Base-by-base conservation (phyloP, 2,329 filamentous ascomycete genomes). In the Diaporthe sp. region DNA sequence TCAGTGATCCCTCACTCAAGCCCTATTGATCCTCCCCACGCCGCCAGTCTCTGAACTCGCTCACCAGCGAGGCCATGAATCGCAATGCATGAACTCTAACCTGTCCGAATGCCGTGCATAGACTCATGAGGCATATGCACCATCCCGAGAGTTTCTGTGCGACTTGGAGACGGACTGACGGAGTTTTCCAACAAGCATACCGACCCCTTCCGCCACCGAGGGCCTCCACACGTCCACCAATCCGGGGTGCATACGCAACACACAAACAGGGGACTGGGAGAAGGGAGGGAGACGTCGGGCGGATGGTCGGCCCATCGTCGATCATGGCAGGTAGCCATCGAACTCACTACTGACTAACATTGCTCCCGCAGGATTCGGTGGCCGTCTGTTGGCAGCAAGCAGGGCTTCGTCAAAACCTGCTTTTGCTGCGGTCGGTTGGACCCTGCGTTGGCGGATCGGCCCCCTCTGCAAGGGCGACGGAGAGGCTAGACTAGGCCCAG, bases 391-490 rank as follows among this genome's bases (percentile, higher is more conserved):
- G 57, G 22, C 9, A 38, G 19, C 6, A 4, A 1, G 4, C 40
- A n/a, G 9, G 4, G 4, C 10, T 52, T 25, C n/a, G 7, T 4
- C 8, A 42, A 28, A 30, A 10, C 58, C 40, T 64, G 60, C 19
- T 47, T 33, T n/a, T 45, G 13, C 22, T 10, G 35, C 52, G n/a
- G n/a, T n/a, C n/a, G 30, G 30, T n/a, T n/a, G 33, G 69, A 50
- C 57, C 42, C 55, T 64, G 60, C 60, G 42, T 64, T 13, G 42
- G 47, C 64, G 58, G 71, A 73, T 58, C 61, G 60, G 64, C 13
- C 58, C 58, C 40, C 57, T 68, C 69, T 64, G 69, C 69, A 72
- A 64, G 69, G 69, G 69, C 55, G 58, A 40, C 45, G 22, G 38
- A 28, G 15, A 68, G 40, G 54, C 55, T 54, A 71, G 40, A 2